Evolutionary conservation across 805 yeast species (phyloP).

Genomic region (Nakazawaea molendinolei): DNA sequence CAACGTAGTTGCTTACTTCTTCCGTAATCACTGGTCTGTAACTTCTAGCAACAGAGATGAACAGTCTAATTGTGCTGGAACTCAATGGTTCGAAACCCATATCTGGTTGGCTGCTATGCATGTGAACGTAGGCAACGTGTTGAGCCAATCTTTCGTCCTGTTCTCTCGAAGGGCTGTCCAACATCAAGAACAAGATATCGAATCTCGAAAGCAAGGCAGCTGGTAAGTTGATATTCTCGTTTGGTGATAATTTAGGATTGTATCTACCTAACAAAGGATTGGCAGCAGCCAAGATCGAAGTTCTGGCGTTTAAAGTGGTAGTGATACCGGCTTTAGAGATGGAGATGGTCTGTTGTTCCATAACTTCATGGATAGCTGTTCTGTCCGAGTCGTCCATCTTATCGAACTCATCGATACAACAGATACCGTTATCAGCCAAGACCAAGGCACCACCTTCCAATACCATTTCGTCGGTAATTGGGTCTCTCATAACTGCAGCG

Average conservation of each 20-base stretch:
- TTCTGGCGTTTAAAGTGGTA: conserved; percentile 90
- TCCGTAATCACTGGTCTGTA: conserved; percentile 80
- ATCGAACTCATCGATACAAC: conserved; percentile 98
- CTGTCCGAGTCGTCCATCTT: conserved; percentile 97
- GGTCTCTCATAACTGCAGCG: conserved; percentile 98
- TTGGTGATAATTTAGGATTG: conserved; percentile 83
- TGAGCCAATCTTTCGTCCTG: conserved; percentile 80
- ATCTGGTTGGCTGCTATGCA: conserved; percentile 83
- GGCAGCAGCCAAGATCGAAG: conserved; percentile 97
- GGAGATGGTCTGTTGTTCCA: conserved; percentile 98
- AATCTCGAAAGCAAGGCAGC: conserved; percentile 95
- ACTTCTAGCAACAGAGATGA: conserved; percentile 76
- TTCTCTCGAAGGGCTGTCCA: conserved; percentile 79
- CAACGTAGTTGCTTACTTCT: conserved; percentile 82
- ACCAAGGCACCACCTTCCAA: conserved; percentile 98
- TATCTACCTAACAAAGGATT: conserved; percentile 95
- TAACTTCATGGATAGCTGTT: conserved; percentile 97
- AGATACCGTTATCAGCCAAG: conserved; percentile 93
- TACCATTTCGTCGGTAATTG: conserved; percentile 98
- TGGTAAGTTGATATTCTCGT: conserved; percentile 92
- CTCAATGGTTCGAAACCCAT: conserved; percentile 71
- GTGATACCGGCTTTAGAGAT: conserved; percentile 97
- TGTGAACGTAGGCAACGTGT: conserved; percentile 94
- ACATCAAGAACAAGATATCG: conserved; percentile 78
- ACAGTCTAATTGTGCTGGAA: conserved; percentile 77